Conservation (phyloP, 1,139 yeast genomes). For the Kluyveromyces sp. region DNA sequence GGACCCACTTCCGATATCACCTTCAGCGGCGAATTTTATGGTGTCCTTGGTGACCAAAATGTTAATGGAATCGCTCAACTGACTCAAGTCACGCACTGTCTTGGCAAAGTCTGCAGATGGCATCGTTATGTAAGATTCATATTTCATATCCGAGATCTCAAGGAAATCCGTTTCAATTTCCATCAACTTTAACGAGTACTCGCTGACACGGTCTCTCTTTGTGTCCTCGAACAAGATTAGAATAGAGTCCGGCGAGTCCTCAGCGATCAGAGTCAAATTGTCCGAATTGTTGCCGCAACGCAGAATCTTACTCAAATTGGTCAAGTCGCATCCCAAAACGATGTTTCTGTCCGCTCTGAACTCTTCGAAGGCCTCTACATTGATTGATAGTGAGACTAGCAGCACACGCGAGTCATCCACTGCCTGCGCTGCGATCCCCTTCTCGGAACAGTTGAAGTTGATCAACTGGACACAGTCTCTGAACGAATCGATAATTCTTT, state of each 20-base stretch:
- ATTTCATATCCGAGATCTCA: slow-evolving; percentile 89
- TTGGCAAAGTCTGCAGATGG: slow-evolving; percentile 86
- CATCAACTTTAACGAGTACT: slow-evolving; percentile 87
- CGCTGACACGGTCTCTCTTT: slow-evolving; percentile 84
- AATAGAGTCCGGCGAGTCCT: slow-evolving; percentile 81
- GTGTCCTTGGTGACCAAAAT: slow-evolving; percentile 88
- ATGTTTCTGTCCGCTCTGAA: slow-evolving; percentile 94
- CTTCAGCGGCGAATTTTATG: slow-evolving; percentile 83
- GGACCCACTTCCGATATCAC: slow-evolving; percentile 86
- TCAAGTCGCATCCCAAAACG: slow-evolving; percentile 86
- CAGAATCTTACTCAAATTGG: slow-evolving; percentile 77
- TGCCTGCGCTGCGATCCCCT: slow-evolving; percentile 94
- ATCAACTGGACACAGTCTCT: slow-evolving; percentile 91
- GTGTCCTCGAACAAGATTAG: slow-evolving; percentile 84
- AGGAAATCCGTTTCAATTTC: slow-evolving; percentile 94
- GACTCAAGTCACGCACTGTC: slow-evolving; percentile 80
- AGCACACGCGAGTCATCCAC: slow-evolving; percentile 96
- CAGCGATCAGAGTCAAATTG: slow-evolving; percentile 81
- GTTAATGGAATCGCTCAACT: slow-evolving; percentile 79
- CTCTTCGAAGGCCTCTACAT: slow-evolving; percentile 83
- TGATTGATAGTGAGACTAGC: slow-evolving; percentile 80
- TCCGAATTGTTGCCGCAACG: slow-evolving; percentile 91
- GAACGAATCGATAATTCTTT: slow-evolving; percentile 86
- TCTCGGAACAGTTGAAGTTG: slow-evolving; percentile 92
- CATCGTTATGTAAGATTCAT: slow-evolving; percentile 79